Conservation (phyloP, 345 rosid species). For the Acer yangbiense region DNA sequence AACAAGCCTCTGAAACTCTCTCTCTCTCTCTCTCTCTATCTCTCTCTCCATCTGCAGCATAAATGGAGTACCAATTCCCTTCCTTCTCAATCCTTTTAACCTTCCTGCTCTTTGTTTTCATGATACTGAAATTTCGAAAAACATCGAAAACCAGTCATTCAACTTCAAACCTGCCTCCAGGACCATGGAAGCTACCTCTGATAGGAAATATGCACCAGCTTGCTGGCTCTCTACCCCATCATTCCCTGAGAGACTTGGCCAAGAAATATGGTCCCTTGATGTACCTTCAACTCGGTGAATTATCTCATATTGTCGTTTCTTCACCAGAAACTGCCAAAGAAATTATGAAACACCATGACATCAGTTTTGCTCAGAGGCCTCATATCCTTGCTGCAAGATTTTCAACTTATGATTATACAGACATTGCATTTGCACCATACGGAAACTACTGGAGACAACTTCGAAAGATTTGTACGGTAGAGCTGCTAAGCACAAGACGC, state of each 20-base stretch:
- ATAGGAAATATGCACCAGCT: conserved; percentile 38
- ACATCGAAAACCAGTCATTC: background rate
- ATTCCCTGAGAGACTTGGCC: conserved; percentile 19
- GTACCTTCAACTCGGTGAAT: conserved; percentile 23
- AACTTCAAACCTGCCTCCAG: conserved; percentile 26
- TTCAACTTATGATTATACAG: background rate
- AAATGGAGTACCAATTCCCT: background rate
- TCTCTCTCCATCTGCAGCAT: background rate
- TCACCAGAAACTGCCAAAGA: conserved; percentile 32
- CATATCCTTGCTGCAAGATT: background rate
- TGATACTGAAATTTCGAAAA: background rate
- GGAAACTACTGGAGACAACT: conserved; percentile 3
- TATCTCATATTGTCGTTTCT: conserved; percentile 25
- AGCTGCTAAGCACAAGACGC: background rate
- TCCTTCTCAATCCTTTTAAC: background rate
- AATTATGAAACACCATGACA: conserved; percentile 29
- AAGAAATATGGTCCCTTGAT: conserved; percentile 18
- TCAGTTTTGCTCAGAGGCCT: conserved; percentile 25
- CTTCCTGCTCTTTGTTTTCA: background rate
- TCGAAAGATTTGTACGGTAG: background rate
- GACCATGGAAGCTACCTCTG: conserved; percentile 37
- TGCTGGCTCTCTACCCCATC: conserved; percentile 17
- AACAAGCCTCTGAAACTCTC: background rate
- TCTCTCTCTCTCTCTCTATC: background rate
- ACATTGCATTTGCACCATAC: background rate